A percentile compares a stretch with the other conserved stretches of the same genome.
Conservation (phyloP, 2,329 filamentous ascomycete species). For the Triangularia verruculosa region DNA sequence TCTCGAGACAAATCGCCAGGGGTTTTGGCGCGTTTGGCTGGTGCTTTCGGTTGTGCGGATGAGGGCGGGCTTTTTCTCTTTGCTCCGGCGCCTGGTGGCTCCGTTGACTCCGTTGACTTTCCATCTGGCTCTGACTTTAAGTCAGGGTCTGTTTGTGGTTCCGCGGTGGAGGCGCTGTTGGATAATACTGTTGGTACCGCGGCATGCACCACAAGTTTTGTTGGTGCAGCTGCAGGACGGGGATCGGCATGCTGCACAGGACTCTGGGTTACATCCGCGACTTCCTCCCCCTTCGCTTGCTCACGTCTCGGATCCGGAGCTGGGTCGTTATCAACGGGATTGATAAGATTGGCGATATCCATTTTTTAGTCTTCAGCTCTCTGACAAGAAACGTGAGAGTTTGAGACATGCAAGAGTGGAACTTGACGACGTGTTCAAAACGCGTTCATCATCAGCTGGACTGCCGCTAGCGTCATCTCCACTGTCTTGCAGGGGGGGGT, state of each 20-base stretch:
- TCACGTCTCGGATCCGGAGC: neutral
- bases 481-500: neutral
- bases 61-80: neutral
- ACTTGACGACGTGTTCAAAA: neutral
- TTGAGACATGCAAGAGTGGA: neutral
- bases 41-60: neutral
- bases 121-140: neutral
- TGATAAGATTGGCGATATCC: neutral
- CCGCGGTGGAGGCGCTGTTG: neutral
- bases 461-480: neutral
- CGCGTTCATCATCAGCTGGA: neutral
- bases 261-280: neutral
- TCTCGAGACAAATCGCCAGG: neutral
- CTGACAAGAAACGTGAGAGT: neutral
- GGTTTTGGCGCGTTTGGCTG: neutral
- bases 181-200: neutral
- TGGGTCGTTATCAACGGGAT: neutral
- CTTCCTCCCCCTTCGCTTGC: neutral
- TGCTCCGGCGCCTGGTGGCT: neutral
- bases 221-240: neutral
- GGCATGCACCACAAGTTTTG: neutral
- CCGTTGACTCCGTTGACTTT: neutral
- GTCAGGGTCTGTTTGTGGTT: neutral
- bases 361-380: neutral
- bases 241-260: no score